Conservation (phyloP, 768 basidiomycete genomes). For the Amanita polypyramis region DNA sequence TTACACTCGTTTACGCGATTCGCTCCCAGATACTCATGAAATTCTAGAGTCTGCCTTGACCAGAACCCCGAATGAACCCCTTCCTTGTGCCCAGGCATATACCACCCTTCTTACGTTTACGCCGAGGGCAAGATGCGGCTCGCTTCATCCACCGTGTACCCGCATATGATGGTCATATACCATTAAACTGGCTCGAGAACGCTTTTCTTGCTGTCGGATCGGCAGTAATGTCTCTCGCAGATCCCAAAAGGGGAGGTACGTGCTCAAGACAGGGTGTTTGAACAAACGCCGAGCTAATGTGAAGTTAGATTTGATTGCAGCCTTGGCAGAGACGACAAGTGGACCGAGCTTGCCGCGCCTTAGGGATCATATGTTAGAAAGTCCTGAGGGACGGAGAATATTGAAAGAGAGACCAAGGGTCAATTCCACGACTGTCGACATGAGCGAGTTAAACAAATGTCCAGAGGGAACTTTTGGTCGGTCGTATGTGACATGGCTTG, state of each 20-base stretch:
- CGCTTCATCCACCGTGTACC: conserved; percentile 23
- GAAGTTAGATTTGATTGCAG: conserved; percentile 82
- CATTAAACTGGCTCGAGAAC: conserved; percentile 74
- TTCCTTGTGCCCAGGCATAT: too few relatives aligned
- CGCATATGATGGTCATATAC: conserved; percentile 72
- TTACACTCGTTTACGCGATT: too few relatives aligned
- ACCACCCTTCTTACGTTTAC: too few relatives aligned
- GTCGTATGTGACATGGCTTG: conserved; percentile 85
- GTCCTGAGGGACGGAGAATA: conserved; percentile 75
- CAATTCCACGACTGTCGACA: conserved; percentile 64
- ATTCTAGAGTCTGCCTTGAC: too few relatives aligned
- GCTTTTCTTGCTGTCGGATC: conserved; percentile 80
- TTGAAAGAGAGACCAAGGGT: conserved; percentile 78
- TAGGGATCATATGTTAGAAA: conserved; percentile 67
- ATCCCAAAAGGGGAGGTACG: conserved; percentile 82
- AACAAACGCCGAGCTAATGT: conserved; percentile 5
- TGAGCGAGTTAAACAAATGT: conserved; percentile 52
- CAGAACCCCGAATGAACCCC: too few relatives aligned
- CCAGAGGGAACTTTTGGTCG: conserved; percentile 78
- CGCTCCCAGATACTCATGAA: too few relatives aligned
- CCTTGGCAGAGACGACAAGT: conserved; percentile 88
- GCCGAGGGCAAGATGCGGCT: background rate
- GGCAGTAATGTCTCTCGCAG: conserved; percentile 67
- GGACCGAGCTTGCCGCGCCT: conserved; percentile 66
- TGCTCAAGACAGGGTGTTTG: conserved; percentile 5